Evolutionary conservation across 305 asterid genomes (phyloP).

Genomic region (Nicotiana rustica): DNA sequence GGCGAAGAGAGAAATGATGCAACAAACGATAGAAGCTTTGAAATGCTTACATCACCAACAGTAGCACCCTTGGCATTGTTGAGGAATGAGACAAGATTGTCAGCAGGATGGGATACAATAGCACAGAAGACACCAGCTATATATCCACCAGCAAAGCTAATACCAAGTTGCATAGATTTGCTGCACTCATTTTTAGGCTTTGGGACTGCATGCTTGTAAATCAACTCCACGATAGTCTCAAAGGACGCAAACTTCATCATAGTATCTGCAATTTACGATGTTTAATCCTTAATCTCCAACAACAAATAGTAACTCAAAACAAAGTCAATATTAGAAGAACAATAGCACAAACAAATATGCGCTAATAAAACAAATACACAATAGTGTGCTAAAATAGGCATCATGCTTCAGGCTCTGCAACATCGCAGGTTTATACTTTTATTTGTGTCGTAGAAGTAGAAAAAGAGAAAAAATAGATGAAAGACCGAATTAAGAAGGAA

Average conservation of each 20-base stretch:
- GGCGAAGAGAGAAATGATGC: conserved; percentile 10
- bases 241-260: conserved; percentile 98
- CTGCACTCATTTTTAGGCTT: conserved; percentile 84
- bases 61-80: conserved; percentile 95
- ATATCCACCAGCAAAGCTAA: conserved; percentile 95
- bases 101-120: conserved; percentile 91
- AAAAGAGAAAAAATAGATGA: neutral
- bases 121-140: conserved; percentile 93
- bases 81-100: conserved; percentile 94
- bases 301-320: neutral
- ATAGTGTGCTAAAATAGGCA: neutral
- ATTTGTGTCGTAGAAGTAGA: neutral
- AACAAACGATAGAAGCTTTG: neutral
- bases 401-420: neutral
- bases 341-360: neutral
- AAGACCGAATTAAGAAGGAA: neutral
- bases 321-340: neutral
- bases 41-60: conserved; percentile 82
- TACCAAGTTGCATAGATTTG: conserved; percentile 86
- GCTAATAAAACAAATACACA: neutral
- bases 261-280: conserved; percentile 63
- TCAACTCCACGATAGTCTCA: conserved; percentile 81
- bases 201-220: conserved; percentile 89
- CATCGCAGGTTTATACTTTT: neutral
- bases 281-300: conserved; percentile 11